phyloP scores from a whole-genome alignment of 2,329 filamentous ascomycete species.

The Colletotrichum costaricense region DNA sequence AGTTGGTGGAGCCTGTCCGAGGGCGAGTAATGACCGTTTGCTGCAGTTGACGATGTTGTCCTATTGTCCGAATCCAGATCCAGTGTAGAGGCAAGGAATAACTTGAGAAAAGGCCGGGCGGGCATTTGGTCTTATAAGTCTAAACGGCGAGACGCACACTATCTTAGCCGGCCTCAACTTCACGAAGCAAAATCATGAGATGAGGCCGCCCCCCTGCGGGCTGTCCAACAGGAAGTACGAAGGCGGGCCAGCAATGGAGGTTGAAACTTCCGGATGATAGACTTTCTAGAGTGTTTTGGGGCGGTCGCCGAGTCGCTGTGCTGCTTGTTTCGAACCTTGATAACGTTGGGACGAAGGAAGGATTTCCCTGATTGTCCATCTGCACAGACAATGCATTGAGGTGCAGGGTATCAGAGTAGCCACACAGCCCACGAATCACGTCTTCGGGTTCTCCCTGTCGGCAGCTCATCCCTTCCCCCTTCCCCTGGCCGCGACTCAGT shows the following conservation, averaged over 20 bases:
- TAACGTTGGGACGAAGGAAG: constrained; percentile 21
- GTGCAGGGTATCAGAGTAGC: constrained; percentile 18
- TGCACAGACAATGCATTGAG: constrained; percentile 33
- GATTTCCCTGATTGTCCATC: constrained; percentile 29
- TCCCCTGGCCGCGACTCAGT: background rate
- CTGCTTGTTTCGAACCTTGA: constrained; percentile 34
- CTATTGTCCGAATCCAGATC: constrained; percentile 31
- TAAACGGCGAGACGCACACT: background rate
- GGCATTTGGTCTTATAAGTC: constrained; percentile 22
- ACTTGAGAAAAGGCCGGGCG: background rate
- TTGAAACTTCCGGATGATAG: constrained; percentile 29
- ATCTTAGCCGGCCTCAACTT: background rate
- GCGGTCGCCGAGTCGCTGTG: constrained; percentile 25
- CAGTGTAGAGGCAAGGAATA: background rate
- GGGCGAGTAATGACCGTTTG: constrained; percentile 28
- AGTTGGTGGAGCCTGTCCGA: constrained; percentile 8
- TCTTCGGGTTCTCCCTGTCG: background rate
- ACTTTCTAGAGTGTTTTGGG: constrained; percentile 35
- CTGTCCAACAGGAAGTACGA: background rate
- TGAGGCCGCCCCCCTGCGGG: background rate
- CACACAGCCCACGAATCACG: constrained; percentile 11
- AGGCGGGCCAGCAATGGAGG: background rate
- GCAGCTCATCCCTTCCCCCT: background rate
- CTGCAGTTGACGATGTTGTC: constrained; percentile 22
- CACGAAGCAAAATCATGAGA: constrained; percentile 1